Percentiles rank a stretch among this genome's conserved stretches.
These are phyloP conservation scores for Alloteropsis semialata DNA, from an alignment of 176 grass and related monocot genomes.

Conservation along the genomic window DNA sequence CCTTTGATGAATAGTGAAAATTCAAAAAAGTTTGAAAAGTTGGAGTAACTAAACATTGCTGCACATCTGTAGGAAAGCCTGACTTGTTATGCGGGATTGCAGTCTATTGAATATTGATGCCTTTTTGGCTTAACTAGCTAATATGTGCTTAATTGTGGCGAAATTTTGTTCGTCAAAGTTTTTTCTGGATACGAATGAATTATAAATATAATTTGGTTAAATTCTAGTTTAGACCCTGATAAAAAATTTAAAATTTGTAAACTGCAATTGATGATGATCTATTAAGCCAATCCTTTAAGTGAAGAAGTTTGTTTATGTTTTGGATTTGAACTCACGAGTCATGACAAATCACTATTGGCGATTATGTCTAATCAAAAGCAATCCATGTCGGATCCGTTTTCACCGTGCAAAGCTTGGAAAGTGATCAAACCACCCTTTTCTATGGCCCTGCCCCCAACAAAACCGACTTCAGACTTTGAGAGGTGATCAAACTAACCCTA, in stretches of 20 bases:
- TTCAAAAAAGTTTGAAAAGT: no score
- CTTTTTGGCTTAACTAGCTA: background rate
- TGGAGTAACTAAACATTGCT: no score
- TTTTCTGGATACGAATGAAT: background rate
- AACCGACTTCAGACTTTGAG: background rate
- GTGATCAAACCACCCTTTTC: background rate
- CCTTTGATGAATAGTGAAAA: no score
- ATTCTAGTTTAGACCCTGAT: background rate
- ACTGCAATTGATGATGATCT: background rate
- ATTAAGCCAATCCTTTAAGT: background rate
- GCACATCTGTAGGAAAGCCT: background rate
- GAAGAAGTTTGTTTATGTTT: background rate
- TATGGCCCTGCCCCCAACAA: background rate
- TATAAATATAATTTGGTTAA: background rate
- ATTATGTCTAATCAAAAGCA: background rate
- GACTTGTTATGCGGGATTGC: background rate
- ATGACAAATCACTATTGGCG: background rate
- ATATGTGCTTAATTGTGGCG: no score
- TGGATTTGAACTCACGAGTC: background rate
- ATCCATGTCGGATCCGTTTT: background rate
- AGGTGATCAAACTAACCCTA: background rate
- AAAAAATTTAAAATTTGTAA: background rate
- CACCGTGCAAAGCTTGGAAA: background rate
- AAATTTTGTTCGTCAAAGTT: background rate
- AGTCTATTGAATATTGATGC: background rate